Percentiles rank a stretch among this genome's conserved stretches.
These are phyloP conservation scores for Cucurbita pepo DNA, from an alignment of 306 rosid species.

Conservation along the genomic window DNA sequence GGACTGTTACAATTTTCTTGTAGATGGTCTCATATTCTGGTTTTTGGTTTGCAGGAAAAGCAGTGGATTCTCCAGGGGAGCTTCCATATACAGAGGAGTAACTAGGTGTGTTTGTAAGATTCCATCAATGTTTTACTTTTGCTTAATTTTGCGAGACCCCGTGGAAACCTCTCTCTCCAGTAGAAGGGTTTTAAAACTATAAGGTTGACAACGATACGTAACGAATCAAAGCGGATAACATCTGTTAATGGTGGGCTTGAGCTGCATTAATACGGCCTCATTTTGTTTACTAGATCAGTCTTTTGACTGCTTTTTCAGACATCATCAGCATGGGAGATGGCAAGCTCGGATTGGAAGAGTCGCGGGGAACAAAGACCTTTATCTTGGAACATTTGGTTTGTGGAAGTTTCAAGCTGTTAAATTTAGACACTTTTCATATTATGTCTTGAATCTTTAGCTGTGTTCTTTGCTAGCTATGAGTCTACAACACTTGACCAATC, in stretches of 20 bases:
- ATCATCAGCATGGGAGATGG: conserved; percentile 99
- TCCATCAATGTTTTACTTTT: neutral
- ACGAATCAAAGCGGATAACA: too few relatives aligned
- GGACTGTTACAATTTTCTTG: neutral
- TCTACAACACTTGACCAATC: neutral
- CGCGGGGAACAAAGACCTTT: conserved; percentile 96
- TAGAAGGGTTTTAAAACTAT: too few relatives aligned
- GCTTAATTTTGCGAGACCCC: neutral
- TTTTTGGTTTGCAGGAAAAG: conserved; percentile 57
- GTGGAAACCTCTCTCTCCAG: too few relatives aligned
- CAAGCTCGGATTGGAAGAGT: conserved; percentile 98
- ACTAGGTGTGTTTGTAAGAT: conserved; percentile 42
- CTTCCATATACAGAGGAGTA: conserved; percentile 93
- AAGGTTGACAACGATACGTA: too few relatives aligned
- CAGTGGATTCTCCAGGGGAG: conserved; percentile 95
- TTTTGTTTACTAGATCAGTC: neutral
- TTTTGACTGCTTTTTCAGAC: conserved; percentile 26
- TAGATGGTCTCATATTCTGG: neutral
- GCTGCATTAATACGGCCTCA: neutral
- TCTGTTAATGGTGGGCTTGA: too few relatives aligned
- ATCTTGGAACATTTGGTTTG: conserved; percentile 95
- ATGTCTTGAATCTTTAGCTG: neutral
- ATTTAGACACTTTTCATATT: neutral
- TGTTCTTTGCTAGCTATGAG: neutral
- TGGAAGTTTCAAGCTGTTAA: neutral